Evolutionary conservation across 805 yeast genomes (phyloP), one percentile per base, ranked within the genome.

Genomic region (Saccharomyces mikatae): DNA sequence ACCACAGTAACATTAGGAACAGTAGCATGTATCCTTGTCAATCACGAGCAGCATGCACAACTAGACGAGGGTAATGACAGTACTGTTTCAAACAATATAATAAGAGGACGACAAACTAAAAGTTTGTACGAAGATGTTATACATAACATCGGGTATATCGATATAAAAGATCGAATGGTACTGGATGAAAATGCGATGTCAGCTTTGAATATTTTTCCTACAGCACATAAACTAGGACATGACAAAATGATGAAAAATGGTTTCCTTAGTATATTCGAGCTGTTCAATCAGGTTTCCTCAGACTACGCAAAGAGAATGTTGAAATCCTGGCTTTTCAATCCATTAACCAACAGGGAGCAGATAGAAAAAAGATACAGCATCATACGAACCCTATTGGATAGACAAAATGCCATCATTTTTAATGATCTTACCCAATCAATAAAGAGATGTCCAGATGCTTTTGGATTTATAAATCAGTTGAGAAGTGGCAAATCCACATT

Each of bases 291-390:
- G 56, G 67, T 72, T 1, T 60, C 60, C 28, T 63, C 77, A 0
- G 62, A 61, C 9, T 52, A 64, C 11, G 75, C 78, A 0, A 59
- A 56, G 29, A 58, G 62, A 26, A 57, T 67, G 1, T 50, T 77
- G n/a, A 61, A 56, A 11, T 56, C 66, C 0, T 74, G 75, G 74
- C 58, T 77, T 10, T 32, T 61, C 2, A 61, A 71, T 14, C 80
- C 80, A 0, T 54, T 72, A 3, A 57, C 65, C 1, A 62, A 68
- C n/a, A 52, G 58, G 1, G 56, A 58, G 0, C 26, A 53, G 6
- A 70, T 77, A 3, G 59, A 64, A 17, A 56, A 59, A 32, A 65
- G 80, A 26, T 62, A 66, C 2, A 56, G 65, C 2, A 60, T 69
- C 0, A 61, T 76, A 1, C 62, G 62, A 6, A 29, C 56, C 0